Base-by-base conservation (phyloP, 106 monocot genomes). In the Dendrobium catenatum region DNA sequence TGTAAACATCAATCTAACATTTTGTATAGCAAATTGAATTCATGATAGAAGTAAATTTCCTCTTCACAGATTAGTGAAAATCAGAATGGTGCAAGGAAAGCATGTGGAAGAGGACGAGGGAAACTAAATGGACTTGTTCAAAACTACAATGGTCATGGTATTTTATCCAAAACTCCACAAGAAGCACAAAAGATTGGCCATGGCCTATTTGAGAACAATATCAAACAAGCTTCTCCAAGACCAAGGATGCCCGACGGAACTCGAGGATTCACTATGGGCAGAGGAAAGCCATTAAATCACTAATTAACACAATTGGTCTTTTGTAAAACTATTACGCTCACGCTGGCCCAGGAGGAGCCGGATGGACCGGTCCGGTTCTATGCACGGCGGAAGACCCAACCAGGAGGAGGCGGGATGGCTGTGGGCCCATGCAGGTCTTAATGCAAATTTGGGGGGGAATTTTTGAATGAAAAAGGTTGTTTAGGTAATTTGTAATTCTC, bases 231-330 rank as follows among this genome's bases (percentile, higher is more conserved):
- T 75, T 72, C 83, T 0, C 85, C 77, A 3, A 84, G 90, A 2
- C 92, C 95, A 6, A 88, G 89, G 64, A 92, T 90, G 88, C 95
- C 95, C 0, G 95, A 95, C 70, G 95, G 95, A 27, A 92, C 95
- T 2, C 90, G 92, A 3, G 94, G 94, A 11, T 95, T 95, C 88
- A 81, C 95, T 19, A 90, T 95, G 88, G 92, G 94, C 13, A 86
- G 95, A 42, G 95, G 95, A 42, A 95, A 86, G 84, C 77, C 51
- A 16, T 17, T 78, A 46, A 19, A 11, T 29, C 77, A 9, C 16
- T 17, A 0, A 46, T 75, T 6, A 5, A 4, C 22, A 19, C 73
- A 4, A 24, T 41, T 4, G 18, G 42, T 73, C 75, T 37, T 37
- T 37, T 37, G 37, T 37, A 3, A 37, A 37, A 31, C 31, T 31